Evolutionary conservation across 1,284 basidiomycete genomes (phyloP).

Genomic region (Moesziomyces sp.): DNA sequence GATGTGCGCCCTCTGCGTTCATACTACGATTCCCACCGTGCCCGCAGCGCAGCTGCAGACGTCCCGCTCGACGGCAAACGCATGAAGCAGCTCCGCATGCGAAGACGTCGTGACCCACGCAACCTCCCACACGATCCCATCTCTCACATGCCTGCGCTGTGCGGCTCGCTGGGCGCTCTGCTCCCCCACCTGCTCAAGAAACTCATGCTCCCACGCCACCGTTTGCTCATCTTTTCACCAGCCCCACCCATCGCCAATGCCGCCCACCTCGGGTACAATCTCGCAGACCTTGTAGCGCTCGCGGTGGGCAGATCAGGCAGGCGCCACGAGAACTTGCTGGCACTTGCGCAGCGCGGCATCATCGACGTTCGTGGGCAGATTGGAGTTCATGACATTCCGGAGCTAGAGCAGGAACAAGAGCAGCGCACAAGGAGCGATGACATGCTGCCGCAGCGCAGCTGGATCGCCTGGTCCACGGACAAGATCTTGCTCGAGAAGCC

Average conservation of each 20-base stretch:
- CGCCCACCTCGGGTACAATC: slow-evolving; percentile 47
- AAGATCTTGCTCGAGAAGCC: slow-evolving; percentile 58
- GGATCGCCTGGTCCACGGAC: slow-evolving; percentile 61
- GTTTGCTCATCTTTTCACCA: slow-evolving; percentile 55
- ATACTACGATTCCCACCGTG: slow-evolving; percentile 34
- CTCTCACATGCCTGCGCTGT: slow-evolving; percentile 53
- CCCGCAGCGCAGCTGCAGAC: neutral
- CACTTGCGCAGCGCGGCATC: slow-evolving; percentile 16
- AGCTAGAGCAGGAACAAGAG: slow-evolving; percentile 41
- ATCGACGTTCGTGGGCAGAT: slow-evolving; percentile 49
- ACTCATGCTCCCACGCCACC: slow-evolving; percentile 44
- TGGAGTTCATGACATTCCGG: slow-evolving; percentile 54
- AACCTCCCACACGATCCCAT: slow-evolving; percentile 41
- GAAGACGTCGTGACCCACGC: slow-evolving; percentile 33
- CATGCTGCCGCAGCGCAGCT: slow-evolving; percentile 14
- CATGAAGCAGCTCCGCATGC: slow-evolving; percentile 44
- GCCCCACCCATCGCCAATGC: slow-evolving; percentile 40
- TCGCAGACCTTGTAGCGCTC: slow-evolving; percentile 41
- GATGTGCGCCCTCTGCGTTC: slow-evolving; percentile 13
- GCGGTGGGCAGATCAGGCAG: slow-evolving; percentile 22
- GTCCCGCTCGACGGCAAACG: slow-evolving; percentile 21
- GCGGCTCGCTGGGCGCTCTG: slow-evolving; percentile 51
- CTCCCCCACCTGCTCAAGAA: slow-evolving; percentile 55
- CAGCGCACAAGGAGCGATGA: slow-evolving; percentile 1
- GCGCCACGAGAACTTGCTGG: slow-evolving; percentile 26